Evolutionary conservation across 768 basidiomycete species (phyloP), one percentile per base, ranked within the genome.

Genomic region (Daedaleopsis nitida): DNA sequence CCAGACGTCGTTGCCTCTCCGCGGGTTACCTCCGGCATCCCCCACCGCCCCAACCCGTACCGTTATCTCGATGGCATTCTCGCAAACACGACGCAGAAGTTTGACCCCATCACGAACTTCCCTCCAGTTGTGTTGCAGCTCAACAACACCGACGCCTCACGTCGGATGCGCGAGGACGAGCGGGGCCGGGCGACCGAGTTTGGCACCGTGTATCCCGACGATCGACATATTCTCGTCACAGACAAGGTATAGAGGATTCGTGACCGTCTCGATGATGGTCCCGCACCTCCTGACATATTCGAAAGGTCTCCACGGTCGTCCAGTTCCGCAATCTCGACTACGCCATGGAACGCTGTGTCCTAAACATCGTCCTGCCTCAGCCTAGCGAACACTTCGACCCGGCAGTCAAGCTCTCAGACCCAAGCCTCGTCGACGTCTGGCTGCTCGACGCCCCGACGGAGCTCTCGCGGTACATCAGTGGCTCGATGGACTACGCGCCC

Each of bases 291-390:
- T 17, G 39, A 42, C 39, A 42, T 17, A 42, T 42, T 3, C 13
- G 2, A 17, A 50, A 55, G 62, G 32, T 51, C 14, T 55, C 62
- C 17, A 63, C 62, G n/a, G 32, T 63, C 23, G 38, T 59, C 5
- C 64, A 65, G 24, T 65, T 65, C 57, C 57, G 64, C 52, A 58
- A 62, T 53, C 35, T 65, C 16, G 64, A 65, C 60, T 62, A 62
- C 32, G 54, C 53, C n/a, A 65, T 65, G 64, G 64, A 65, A 37
- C 57, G 57, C 24, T 65, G 64, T 42, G 51, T 62, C 17, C 34
- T 65, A 10, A 23, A 58, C 37, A 49, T 52, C 19, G 42, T 48
- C 4, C 23, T 59, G n/a, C 64, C 64, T 8, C 52, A 21, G 0
- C 43, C 37, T 9, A 50, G 14, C 16, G 39, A 34, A 3, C n/a